phyloP scores from a whole-genome alignment of 2,329 filamentous ascomycete species.

The Colletotrichum sidae region DNA sequence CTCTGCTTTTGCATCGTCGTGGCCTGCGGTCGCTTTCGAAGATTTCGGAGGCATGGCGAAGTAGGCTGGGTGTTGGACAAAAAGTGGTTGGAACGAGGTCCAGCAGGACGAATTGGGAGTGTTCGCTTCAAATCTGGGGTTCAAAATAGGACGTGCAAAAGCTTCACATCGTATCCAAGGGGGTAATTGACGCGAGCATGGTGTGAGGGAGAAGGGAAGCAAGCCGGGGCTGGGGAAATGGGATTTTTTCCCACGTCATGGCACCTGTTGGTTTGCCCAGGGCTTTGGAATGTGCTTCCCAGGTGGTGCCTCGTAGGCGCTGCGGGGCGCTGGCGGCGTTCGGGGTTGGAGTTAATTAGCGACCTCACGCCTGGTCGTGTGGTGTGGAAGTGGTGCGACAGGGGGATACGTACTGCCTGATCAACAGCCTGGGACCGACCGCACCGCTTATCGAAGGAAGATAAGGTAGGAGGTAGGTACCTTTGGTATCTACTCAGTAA shows the following conservation, averaged over 20 bases:
- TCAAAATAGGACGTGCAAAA: conserved; percentile 54
- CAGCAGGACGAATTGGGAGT: conserved; percentile 12
- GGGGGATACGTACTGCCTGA: conserved; percentile 6
- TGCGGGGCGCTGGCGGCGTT: conserved; percentile 33
- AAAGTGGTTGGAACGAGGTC: conserved; percentile 1
- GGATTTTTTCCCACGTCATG: conserved; percentile 37
- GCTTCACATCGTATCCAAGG: conserved; percentile 31
- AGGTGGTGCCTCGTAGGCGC: conserved; percentile 17
- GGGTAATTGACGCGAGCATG: conserved; percentile 10
- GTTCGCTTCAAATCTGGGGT: conserved; percentile 58
- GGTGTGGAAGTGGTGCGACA: conserved; percentile 18
- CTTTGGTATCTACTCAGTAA: too few species aligned
- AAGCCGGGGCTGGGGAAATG: conserved; percentile 7
- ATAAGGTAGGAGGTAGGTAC: too few species aligned
- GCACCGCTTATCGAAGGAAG: too few species aligned
- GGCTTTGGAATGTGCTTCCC: conserved; percentile 1
- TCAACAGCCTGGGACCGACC: too few species aligned
- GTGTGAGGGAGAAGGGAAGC: conserved; percentile 7
- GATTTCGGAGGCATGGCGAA: conserved; percentile 59
- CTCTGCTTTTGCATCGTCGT: conserved; percentile 59
- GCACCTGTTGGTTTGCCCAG: conserved; percentile 34
- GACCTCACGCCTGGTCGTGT: background rate
- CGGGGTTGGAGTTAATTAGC: conserved; percentile 8
- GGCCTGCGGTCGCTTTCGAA: conserved; percentile 49
- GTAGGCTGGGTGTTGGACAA: background rate